Conservation (phyloP, 2,329 filamentous ascomycete genomes). For the Ophiostoma himal-ulmi region DNA sequence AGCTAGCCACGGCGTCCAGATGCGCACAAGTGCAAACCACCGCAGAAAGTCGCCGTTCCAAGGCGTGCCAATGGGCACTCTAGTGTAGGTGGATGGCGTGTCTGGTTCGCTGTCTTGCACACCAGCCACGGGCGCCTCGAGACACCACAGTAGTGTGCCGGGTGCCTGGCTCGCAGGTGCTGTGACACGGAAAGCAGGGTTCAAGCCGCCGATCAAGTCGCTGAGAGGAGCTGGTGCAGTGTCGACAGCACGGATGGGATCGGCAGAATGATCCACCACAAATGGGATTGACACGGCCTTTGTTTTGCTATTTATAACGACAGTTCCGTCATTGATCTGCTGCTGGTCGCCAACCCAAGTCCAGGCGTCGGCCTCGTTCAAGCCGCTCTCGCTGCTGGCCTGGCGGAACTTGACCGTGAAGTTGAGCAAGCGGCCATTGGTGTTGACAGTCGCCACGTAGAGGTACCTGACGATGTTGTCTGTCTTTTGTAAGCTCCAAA, state of each 20-base stretch:
- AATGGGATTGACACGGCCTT: neutral
- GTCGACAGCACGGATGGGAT: slow-evolving; percentile 22
- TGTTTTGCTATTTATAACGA: slow-evolving; percentile 47
- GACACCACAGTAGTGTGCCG: slow-evolving; percentile 63
- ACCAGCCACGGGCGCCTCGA: slow-evolving; percentile 51
- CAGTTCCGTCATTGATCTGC: slow-evolving; percentile 55
- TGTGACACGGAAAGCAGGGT: slow-evolving; percentile 49
- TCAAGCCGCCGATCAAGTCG: slow-evolving; percentile 53
- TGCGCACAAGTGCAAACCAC: slow-evolving; percentile 76
- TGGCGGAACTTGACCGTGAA: slow-evolving; percentile 69
- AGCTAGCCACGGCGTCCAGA: slow-evolving; percentile 79
- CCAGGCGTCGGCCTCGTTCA: slow-evolving; percentile 59
- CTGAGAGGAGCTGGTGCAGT: slow-evolving; percentile 27
- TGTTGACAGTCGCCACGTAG: slow-evolving; percentile 46
- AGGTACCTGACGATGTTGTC: slow-evolving; percentile 28
- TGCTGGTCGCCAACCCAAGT: slow-evolving; percentile 64
- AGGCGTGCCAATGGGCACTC: slow-evolving; percentile 57
- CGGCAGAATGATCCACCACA: neutral
- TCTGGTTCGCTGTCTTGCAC: slow-evolving; percentile 46
- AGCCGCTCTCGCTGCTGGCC: slow-evolving; percentile 39
- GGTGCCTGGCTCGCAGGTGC: slow-evolving; percentile 60
- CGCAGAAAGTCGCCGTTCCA: slow-evolving; percentile 41
- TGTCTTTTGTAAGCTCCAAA: slow-evolving; percentile 39
- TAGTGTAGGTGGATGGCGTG: slow-evolving; percentile 47
- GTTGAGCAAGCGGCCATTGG: slow-evolving; percentile 37